Base-by-base conservation (phyloP, 768 basidiomycete species). In the Gymnopilus junonius region DNA sequence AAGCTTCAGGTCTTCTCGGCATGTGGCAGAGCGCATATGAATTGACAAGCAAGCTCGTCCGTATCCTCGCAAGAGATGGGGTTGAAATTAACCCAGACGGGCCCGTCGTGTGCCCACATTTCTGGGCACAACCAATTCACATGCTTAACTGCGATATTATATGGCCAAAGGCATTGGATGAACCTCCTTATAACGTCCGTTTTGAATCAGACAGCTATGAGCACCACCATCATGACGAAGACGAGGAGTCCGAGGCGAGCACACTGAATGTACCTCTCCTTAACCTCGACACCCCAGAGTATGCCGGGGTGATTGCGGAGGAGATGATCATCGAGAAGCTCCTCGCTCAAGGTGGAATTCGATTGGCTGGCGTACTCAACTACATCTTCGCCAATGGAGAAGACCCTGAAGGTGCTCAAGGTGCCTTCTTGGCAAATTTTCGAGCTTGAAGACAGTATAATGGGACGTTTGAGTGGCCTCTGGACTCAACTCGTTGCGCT, bases 291-390 rank as follows among this genome's bases (percentile, higher is more conserved):
- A 95, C 92, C 15, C 87, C 92, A 0, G 78, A 87, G 55, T 98
- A 97, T 70, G 78, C 89, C 1, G 93, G 91, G 0, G 76, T 77
- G 39, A 87, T 99, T 67, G 80, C 79, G 63, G 76, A 87, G 23
- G 76, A 84, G 62, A 87, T 89, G 83, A 76, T 95, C 35, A 68
- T 99, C 2, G 95, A 97, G 81, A 86, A 86, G 76, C 72, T 97
- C 66, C 77, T 99, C 39, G 90, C 92, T 0, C 91, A 91, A 79
- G 95, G 79, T 0, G 96, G 95, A 1, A 77, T 97, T 31, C 82
- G 96, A 23, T 86, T 97, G 25, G 96, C 95, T 1, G 93, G 87
- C 0, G 75, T 92, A 11, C 76, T 98, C 65, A 97, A 97, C 69
- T 87, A 83, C 70, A 77, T 95, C 14, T 92, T 93, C 45, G 73